Conservation (phyloP, 2,329 filamentous ascomycete genomes). For the Dendrostoma leiphaemia region DNA sequence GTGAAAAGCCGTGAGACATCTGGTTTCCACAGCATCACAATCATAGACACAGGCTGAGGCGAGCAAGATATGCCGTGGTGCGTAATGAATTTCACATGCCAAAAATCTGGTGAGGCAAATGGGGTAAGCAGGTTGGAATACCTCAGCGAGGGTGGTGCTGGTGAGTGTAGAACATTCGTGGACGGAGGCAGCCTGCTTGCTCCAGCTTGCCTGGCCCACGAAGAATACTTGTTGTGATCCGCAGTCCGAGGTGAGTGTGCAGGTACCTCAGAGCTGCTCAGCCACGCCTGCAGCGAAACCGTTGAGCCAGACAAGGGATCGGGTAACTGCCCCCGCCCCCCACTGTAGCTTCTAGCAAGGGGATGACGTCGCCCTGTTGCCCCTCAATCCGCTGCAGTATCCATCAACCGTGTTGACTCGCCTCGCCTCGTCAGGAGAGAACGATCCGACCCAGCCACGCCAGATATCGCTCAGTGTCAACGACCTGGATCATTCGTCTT, state of each 20-base stretch:
- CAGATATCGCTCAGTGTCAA: background rate
- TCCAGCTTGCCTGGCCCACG: too few relatives aligned
- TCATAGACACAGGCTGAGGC: too few relatives aligned
- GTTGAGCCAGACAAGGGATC: background rate
- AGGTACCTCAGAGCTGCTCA: background rate
- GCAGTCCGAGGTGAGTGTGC: background rate
- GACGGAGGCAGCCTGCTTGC: background rate
- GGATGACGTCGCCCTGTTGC: conserved; percentile 19
- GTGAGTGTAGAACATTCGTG: background rate
- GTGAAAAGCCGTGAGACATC: too few relatives aligned
- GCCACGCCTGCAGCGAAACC: background rate
- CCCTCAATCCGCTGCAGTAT: background rate
- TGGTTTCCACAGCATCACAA: too few relatives aligned
- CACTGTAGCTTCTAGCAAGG: conserved; percentile 14
- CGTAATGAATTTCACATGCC: background rate
- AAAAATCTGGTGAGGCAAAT: too few relatives aligned
- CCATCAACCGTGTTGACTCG: too few relatives aligned
- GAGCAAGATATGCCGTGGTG: background rate
- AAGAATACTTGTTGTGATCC: background rate
- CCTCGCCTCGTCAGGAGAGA: background rate
- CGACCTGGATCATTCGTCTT: background rate
- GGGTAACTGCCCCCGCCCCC: background rate
- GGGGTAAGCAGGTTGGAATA: background rate
- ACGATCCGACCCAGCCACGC: background rate
- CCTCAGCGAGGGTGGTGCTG: background rate